Evolutionary conservation across 2,329 filamentous ascomycete genomes (phyloP), one percentile per base, ranked within the genome.

Genomic region (Penicillium sp.): DNA sequence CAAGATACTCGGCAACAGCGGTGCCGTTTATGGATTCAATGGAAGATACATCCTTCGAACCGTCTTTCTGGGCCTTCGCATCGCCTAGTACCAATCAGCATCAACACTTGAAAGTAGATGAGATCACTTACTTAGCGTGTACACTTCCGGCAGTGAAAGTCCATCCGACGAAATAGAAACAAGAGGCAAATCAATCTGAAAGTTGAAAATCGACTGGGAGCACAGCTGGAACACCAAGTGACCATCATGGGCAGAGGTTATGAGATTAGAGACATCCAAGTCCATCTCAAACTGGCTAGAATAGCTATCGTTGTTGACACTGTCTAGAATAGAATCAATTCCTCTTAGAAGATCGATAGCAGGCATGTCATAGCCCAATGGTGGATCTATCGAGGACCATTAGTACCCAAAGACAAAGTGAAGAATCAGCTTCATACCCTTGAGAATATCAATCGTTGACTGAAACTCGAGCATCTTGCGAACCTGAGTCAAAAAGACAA

Each of bases 111-210:
- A 14, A 5, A 44, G 11, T 18, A n/a, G n/a, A n/a, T 4, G 26
- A 12, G 26, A 2, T 6, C 12, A 53, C 57, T 27, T 54, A 65
- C 63, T 54, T 26, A 66, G 55, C 27, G 59, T 49, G 45, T 84
- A 87, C 2, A 86, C 74, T 55, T 84, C 77, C 0, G 86, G 86
- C 11, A 85, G 66, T 51, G 81, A 77, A 18, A 75, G 68, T n/a
- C 85, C 85, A 65, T 88, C 84, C 3, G 72, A 61, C 2, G 85
- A 88, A 7, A 87, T 77, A 0, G 85, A 87, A 0, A 87, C 82
- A 1, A 88, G 72, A 8, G 81, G 75, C 6, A 63, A 40, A 23
- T 59, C 55, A 22, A 63, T 54, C 5, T 49, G 33, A 64, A 80
- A 85, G 2, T 76, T 72, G 49, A 87, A 85, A 6, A 72, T 59